phyloP scores from a whole-genome alignment of 2,329 filamentous ascomycete species.

The Sporothrix luriei region DNA sequence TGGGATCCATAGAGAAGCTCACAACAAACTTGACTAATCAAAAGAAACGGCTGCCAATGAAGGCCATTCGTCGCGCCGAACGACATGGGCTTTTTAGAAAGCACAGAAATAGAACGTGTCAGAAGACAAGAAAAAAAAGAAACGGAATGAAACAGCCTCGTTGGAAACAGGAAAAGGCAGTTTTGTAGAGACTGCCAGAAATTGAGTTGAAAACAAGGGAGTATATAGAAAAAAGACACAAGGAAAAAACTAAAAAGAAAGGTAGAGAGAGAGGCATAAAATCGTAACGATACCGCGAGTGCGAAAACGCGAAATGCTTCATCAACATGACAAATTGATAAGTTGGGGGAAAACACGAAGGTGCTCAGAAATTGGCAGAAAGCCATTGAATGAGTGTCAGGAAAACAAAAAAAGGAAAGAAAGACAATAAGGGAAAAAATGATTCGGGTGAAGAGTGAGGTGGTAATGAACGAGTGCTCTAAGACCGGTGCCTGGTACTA shows the following conservation, averaged over 20 bases:
- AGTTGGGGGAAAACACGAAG: background rate
- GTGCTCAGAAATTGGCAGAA: slow-evolving; percentile 10
- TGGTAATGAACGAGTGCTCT: background rate
- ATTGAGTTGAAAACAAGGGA: background rate
- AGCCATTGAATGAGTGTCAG: slow-evolving; percentile 21
- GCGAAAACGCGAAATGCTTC: slow-evolving; percentile 26
- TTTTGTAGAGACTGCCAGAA: slow-evolving; percentile 10
- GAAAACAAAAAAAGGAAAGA: background rate
- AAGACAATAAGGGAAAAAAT: slow-evolving; percentile 16
- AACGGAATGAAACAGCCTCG: background rate
- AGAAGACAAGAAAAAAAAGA: background rate
- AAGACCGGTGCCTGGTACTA: slow-evolving; percentile 31
- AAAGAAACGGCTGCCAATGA: slow-evolving; percentile 20
- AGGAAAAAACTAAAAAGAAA: slow-evolving; percentile 1
- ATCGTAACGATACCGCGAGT: slow-evolving; percentile 28
- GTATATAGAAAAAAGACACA: slow-evolving; percentile 11
- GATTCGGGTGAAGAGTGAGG: background rate
- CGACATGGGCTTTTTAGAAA: slow-evolving; percentile 23
- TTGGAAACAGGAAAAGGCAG: background rate
- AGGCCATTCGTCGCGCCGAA: slow-evolving; percentile 20
- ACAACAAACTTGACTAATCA: slow-evolving; percentile 25
- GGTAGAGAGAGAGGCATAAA: slow-evolving; percentile 30
- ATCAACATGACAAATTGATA: slow-evolving; percentile 17
- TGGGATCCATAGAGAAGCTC: background rate
- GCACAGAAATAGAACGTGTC: slow-evolving; percentile 3